Evolutionary conservation across 1,284 basidiomycete genomes (phyloP), one percentile per base, ranked within the genome.

Genomic region (Cutaneotrichosporon sp.): DNA sequence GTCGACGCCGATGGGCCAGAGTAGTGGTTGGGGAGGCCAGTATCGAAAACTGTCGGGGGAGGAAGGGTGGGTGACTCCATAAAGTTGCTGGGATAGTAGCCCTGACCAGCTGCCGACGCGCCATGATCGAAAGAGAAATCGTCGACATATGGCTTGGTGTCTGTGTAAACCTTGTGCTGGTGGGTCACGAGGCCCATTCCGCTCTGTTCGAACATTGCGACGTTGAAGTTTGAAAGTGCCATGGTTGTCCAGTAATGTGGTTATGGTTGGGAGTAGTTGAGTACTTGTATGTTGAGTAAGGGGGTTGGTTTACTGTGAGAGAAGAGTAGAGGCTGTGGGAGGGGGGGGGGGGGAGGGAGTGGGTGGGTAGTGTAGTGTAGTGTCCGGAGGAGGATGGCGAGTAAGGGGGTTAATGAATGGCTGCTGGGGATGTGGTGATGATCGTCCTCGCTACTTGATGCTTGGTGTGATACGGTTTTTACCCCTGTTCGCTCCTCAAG

Each of bases 51-150:
- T 21, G 42, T 14, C 22, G 56, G 11, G 9, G 57, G 59, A 5
- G 63, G 63, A 9, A 58, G 63, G 18, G 36, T n/a, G 16, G 63
- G 63, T 7, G 63, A 65, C 10, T 55, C 63, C 36, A 61, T 52
- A 47, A 49, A 36, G 26, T 32, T 32, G 51, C 5, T 16, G 5
- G 26, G 8, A 31, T 53, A 53, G 16, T 31, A n/a, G 31, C 30
- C 30, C 26, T 30, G 51, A n/a, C 26, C 51, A 14, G 51, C 32
- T 30, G 18, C 31, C 4, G 26, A 26, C 21, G 21, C 51, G n/a
- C 9, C n/a, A 4, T 16, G n/a, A 32, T 56, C 31, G 40, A n/a
- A 53, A 16, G 51, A 14, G 51, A 63, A 64, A 32, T 58, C 59
- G 55, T 53, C 59, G 6, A 6, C 18, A 8, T 34, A 30, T 16